A percentile compares a stretch with the other conserved stretches of the same genome.
Conservation (phyloP, 495 filamentous ascomycete species). For the Hypoxylon perforatum region DNA sequence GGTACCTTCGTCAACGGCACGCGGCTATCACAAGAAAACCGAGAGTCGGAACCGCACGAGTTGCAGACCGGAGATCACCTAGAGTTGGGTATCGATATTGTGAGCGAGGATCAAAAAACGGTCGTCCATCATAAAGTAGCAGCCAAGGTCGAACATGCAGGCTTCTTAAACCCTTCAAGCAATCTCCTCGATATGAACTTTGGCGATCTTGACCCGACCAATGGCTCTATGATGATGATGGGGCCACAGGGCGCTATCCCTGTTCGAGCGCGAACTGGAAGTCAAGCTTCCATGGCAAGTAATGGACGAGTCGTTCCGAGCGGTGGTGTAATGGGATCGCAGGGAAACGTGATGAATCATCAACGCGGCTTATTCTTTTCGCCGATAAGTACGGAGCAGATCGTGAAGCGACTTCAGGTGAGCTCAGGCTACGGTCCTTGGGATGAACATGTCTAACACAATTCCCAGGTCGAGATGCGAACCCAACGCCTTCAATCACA, state of each 20-base stretch:
- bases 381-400: constrained; percentile 90
- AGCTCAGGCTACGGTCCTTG: constrained; percentile 48
- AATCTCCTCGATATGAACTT: constrained; percentile 89
- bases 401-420: constrained; percentile 93
- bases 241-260: constrained; percentile 61
- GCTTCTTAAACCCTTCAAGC: constrained; percentile 72
- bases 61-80: constrained; percentile 87
- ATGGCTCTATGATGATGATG: constrained; percentile 72
- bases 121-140: constrained; percentile 98
- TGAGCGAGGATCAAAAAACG: constrained; percentile 97
- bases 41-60: constrained; percentile 94
- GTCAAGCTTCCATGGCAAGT: constrained; percentile 73
- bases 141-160: constrained; percentile 94
- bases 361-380: constrained; percentile 77
- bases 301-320: constrained; percentile 64
- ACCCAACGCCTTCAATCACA: constrained; percentile 86
- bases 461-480: constrained; percentile 80
- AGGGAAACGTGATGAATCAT: constrained; percentile 58
- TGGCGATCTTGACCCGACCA: constrained; percentile 83
- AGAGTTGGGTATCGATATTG: constrained; percentile 96
- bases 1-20: constrained; percentile 98
- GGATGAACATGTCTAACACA: constrained; percentile 24
- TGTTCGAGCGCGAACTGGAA: constrained; percentile 73
- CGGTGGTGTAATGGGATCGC: constrained; percentile 61
- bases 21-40: constrained; percentile 88